Base-by-base conservation (phyloP, 2,329 filamentous ascomycete species). In the Aspergillus glaucus region DNA sequence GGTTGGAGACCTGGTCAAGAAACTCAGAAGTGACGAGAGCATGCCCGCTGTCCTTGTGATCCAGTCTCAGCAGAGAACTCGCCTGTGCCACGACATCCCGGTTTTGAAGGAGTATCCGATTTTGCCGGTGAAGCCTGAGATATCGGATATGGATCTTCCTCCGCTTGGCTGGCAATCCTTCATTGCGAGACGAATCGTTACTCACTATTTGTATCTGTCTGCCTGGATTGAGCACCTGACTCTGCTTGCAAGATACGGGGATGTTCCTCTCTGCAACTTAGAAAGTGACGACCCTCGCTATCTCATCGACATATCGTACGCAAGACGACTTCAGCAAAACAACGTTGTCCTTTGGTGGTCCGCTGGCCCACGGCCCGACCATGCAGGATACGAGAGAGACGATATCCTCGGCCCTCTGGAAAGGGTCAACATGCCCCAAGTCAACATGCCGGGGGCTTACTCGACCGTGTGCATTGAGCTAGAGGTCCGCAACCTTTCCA, bases 261-360 rank as follows among this genome's bases (percentile, higher is more conserved):
- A 97, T 65, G 83, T 98, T 4, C 93, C 93, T 1, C 77, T 99
- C 6, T 97, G 93, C 70, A 98, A 99, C 60, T 74, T 99, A 28
- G 93, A 97, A 66, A 85, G 85, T 40, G 93, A 97, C 57, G 93
- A 98, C 60, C 92, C 93, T 24, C 83, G 89, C 3, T 97, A 93
- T 72, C 74, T 98, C 47, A 98, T 99, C 58, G 93, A 99, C 64
- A 82, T 99, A 48, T 88, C 92, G 0, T 99, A 97, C 65, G 93
- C 93, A 0, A 79, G 94, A 49, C 81, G 91, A 15, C 74, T 99
- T 45, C 89, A 95, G 62, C 86, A 87, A 56, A 95, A 92, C 63
- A 90, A 91, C 49, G 88, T 98, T 1, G 87, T 98, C 5, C 75
- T 99, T 6, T 99, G 93, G 93, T 99, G 93, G 93, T 97, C 92